phyloP scores from a whole-genome alignment of 176 grass and related monocot genomes.

The Thinopyrum elongatum region DNA sequence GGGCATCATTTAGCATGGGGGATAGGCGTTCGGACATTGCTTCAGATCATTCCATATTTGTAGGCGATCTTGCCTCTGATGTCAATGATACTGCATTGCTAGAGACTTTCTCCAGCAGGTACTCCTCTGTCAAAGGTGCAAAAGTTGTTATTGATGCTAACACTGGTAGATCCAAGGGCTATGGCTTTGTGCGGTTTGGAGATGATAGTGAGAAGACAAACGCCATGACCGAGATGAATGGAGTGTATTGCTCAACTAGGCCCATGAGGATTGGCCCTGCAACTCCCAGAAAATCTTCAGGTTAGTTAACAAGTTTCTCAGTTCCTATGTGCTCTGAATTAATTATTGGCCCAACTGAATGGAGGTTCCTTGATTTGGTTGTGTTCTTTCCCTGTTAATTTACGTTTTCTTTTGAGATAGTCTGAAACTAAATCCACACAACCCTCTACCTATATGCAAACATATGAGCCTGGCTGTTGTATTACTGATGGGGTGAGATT shows the following conservation, averaged over 20 bases:
- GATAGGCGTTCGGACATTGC: constrained; percentile 79
- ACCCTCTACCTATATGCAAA: neutral
- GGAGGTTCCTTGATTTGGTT: neutral
- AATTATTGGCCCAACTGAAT: neutral
- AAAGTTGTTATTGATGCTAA: constrained; percentile 99
- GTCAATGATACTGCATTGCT: constrained; percentile 75
- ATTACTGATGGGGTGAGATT: neutral
- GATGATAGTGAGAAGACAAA: constrained; percentile 86
- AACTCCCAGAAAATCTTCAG: constrained; percentile 93
- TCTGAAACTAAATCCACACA: neutral
- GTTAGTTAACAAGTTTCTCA: constrained; percentile 41
- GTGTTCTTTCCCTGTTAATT: neutral
- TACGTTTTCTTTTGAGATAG: neutral
- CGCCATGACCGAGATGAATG: constrained; percentile 95
- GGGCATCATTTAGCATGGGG: constrained; percentile 98
- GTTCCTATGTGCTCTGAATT: neutral
- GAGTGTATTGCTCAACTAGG: constrained; percentile 86
- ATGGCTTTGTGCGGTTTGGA: constrained; percentile 96
- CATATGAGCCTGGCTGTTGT: neutral
- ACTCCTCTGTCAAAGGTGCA: constrained; percentile 92
- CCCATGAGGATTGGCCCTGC: constrained; percentile 95
- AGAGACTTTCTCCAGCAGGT: constrained; percentile 84
- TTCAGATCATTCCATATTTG: constrained; percentile 93
- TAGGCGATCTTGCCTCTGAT: constrained; percentile 96
- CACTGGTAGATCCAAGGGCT: constrained; percentile 93